phyloP scores from a whole-genome alignment of 2,329 filamentous ascomycete species.

The Paradendryphiella salina region DNA sequence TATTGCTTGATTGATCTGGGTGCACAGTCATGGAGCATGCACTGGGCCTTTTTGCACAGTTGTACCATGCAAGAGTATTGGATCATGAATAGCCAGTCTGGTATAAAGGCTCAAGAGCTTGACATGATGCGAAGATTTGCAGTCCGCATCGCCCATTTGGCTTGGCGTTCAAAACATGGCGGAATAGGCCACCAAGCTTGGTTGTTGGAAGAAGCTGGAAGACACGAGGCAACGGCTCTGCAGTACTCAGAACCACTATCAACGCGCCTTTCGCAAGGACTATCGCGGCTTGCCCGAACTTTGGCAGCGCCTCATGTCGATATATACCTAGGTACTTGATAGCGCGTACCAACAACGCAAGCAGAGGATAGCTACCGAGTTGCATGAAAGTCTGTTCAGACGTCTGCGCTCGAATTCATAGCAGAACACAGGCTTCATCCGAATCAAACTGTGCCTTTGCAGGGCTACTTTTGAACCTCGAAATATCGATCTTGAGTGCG shows the following conservation, averaged over 20 bases:
- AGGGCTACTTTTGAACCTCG: slow-evolving; percentile 42
- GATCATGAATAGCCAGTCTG: slow-evolving; percentile 12
- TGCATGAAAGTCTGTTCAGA: slow-evolving; percentile 58
- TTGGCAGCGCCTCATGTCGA: slow-evolving; percentile 68
- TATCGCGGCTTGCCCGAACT: slow-evolving; percentile 42
- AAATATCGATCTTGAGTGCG: slow-evolving; percentile 30
- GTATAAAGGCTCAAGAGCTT: slow-evolving; percentile 20
- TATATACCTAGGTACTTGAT: slow-evolving; percentile 64
- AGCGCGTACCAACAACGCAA: slow-evolving; percentile 59
- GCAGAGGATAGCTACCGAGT: slow-evolving; percentile 53
- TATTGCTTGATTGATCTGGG: slow-evolving; percentile 5
- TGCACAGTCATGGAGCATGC: slow-evolving; percentile 3
- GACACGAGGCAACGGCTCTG: slow-evolving; percentile 39
- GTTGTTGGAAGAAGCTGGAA: slow-evolving; percentile 34
- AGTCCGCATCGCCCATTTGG: slow-evolving; percentile 22
- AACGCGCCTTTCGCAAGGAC: slow-evolving; percentile 41
- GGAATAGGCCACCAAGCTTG: slow-evolving; percentile 28
- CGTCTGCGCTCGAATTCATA: slow-evolving; percentile 71
- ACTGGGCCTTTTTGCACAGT: slow-evolving; percentile 1
- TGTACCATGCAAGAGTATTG: slow-evolving; percentile 8
- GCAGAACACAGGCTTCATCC: slow-evolving; percentile 61
- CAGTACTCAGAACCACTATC: slow-evolving; percentile 38
- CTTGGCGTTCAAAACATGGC: slow-evolving; percentile 29
- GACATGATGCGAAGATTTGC: slow-evolving; percentile 18
- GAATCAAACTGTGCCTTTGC: slow-evolving; percentile 49